Base-by-base conservation (phyloP, 495 filamentous ascomycete species). In the Neurospora pannonica region DNA sequence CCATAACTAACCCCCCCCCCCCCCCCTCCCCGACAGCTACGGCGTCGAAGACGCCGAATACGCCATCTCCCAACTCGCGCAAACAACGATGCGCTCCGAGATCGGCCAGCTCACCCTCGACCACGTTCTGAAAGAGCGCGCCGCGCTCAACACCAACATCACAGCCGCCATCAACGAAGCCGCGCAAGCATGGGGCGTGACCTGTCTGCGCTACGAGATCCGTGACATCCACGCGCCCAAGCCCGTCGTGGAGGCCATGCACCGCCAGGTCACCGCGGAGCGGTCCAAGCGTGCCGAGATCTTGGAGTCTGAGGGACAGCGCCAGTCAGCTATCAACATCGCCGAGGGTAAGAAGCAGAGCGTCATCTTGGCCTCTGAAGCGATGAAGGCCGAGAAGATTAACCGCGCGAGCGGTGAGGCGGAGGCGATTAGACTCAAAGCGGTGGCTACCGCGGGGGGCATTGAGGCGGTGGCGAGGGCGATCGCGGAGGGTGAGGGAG, bases 11-110 rank as follows among this genome's bases (percentile, higher is more conserved):
- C 79, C 74, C 39, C 34, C 38, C n/a, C 46, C 15, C 38, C 71
- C 15, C 24, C 34, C 8, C 15, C 24, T 28, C 8, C 10, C n/a
- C 71, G 46, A 31, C 77, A 97, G 94, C 84, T 98, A 99, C 81
- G 96, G 96, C 48, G 96, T 99, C 48, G 96, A 99, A 84, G 96
- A 99, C 80, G 96, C 96, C 74, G 97, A 98, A 81, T 99, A 98
- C 83, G 96, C 96, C 80, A 98, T 99, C 85, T 94, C 93, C 24
- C 96, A 99, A 78, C 91, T 99, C 21, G 96, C 96, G 4, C 96
- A 99, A 83, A 99, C 96, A 3, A 99, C 96, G 0, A 99, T 99
- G 96, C 94, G 96, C 74, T 94, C 92, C 73, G 96, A 99, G 82
- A 99, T 99, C 80, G 96, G 96, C 75, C 94, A 97, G 78, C 88